Conservation (phyloP, 2,329 filamentous ascomycete species). For the Rhynchosporium agropyri region DNA sequence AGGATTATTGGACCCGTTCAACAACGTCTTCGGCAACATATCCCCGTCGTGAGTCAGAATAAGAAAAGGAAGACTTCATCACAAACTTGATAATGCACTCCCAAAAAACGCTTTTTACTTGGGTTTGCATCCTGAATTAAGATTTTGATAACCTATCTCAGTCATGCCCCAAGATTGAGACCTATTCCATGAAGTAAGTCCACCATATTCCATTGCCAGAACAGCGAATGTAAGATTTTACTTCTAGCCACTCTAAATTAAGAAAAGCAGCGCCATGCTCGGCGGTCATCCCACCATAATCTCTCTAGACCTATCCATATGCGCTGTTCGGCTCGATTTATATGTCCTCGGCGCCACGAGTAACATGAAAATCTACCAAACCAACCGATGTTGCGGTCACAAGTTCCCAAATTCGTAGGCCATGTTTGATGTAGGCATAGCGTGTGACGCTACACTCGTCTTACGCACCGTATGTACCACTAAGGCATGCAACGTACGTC, state of each 20-base stretch:
- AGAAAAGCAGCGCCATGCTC: background rate
- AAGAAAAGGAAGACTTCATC: too few relatives aligned
- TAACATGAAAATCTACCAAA: constrained; percentile 59
- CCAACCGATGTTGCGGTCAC: constrained; percentile 53
- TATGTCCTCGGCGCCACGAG: constrained; percentile 53
- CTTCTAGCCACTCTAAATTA: constrained; percentile 9
- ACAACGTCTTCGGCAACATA: too few relatives aligned
- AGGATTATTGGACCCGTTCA: too few relatives aligned
- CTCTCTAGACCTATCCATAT: constrained; percentile 63
- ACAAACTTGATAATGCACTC: too few relatives aligned
- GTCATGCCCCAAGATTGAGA: background rate
- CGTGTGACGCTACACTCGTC: constrained; percentile 51
- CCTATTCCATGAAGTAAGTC: constrained; percentile 1
- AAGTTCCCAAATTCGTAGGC: constrained; percentile 61
- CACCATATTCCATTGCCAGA: background rate
- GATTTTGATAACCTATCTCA: background rate
- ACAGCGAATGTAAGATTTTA: background rate
- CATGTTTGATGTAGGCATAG: constrained; percentile 59
- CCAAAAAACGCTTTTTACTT: too few relatives aligned
- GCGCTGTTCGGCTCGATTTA: constrained; percentile 61
- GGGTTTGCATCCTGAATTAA: background rate
- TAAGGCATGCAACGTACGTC: constrained; percentile 18
- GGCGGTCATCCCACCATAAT: constrained; percentile 49
- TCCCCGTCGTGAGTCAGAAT: too few relatives aligned
- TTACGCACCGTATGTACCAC: constrained; percentile 63